Base-by-base conservation (phyloP, 805 yeast species). In the Kazachstania psychrophila region DNA sequence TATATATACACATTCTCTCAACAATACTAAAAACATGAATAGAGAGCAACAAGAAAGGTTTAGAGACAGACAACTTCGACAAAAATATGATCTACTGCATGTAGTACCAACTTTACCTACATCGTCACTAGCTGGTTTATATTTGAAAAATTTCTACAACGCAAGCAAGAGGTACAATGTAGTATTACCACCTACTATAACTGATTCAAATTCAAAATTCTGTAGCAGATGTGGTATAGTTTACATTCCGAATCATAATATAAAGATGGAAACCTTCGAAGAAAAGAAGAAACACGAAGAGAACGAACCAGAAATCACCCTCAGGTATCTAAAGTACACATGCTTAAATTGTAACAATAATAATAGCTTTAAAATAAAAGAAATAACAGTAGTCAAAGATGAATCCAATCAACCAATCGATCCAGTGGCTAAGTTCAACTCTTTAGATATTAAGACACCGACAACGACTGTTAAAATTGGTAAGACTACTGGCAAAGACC, bases 401-500 rank as follows among this genome's bases (percentile, higher is more conserved):
- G 13, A n/a, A n/a, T n/a, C n/a, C n/a, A n/a, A n/a, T 8, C 12
- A 25, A 12, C 7, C 15, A 25, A 25, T 6, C n/a, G 15, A 25
- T 13, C 15, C 7, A 13, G 12, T 22, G 24, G 8, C 13, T 6
- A 14, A 14, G 15, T 12, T 11, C 11, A 12, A 24, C n/a, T n/a
- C n/a, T n/a, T 12, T 27, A 26, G 24, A 34, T n/a, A 14, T 31
- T 11, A 26, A 31, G 5, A 10, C 27, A 4, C 17, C 15, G 3
- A 18, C 10, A n/a, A 40, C 31, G 18, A 27, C 14, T 34, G 28
- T 23, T 9, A 31, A 7, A 12, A 14, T 18, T n/a, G 18, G 7
- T 52, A 46, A 46, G 15, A 44, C 40, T 32, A 25, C 40, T 15
- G 60, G 66, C 1, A 67, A 63, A 44, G 62, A 61, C 16, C 54